Evolutionary conservation across 1,284 basidiomycete genomes (phyloP).

Genomic region (Chondrostereum purpureum): DNA sequence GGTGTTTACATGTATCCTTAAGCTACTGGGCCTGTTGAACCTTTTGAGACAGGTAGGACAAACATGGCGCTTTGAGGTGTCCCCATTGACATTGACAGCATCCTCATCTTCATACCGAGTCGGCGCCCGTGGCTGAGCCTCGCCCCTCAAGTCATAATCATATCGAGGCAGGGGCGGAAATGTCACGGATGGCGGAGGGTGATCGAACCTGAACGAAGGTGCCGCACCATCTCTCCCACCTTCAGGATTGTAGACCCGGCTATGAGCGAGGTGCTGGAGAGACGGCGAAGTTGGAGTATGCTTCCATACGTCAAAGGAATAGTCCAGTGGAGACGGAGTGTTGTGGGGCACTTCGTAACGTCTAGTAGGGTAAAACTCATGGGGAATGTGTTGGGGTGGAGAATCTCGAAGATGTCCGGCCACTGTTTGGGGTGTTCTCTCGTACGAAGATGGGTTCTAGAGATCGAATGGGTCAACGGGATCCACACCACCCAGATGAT

Average conservation of each 20-base stretch:
- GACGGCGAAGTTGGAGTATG: slow-evolving; percentile 35
- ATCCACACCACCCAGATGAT: background rate
- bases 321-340: slow-evolving; percentile 12
- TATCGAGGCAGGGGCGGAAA: background rate
- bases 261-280: slow-evolving; percentile 38
- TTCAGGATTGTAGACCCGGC: slow-evolving; percentile 22
- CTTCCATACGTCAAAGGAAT: slow-evolving; percentile 35
- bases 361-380: background rate
- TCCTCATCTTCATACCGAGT: slow-evolving; percentile 13
- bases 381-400: background rate
- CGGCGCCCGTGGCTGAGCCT: background rate
- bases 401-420: background rate
- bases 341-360: background rate
- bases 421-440: no score
- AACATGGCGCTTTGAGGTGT: slow-evolving; percentile 45
- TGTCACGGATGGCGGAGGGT: background rate
- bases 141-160: background rate
- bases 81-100: slow-evolving; percentile 18
- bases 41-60: slow-evolving; percentile 63
- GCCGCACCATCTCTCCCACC: slow-evolving; percentile 26
- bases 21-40: slow-evolving; percentile 73
- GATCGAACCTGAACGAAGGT: slow-evolving; percentile 27
- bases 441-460: no score
- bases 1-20: slow-evolving; percentile 69
- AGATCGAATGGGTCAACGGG: background rate